phyloP scores from a whole-genome alignment of 176 grass and related monocot species.

The Oryza longistaminata region DNA sequence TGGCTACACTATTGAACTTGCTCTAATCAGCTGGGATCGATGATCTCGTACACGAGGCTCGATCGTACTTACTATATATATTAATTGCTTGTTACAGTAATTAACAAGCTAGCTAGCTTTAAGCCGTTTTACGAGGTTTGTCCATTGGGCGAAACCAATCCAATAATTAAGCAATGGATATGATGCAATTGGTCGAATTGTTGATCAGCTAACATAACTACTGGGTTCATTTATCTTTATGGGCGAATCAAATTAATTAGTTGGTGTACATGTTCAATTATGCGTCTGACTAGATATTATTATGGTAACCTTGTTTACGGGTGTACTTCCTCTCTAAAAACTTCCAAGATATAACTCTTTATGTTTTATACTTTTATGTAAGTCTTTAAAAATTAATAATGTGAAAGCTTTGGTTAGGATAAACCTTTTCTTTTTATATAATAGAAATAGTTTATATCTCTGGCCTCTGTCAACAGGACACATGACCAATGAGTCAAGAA shows the following conservation, averaged over 20 bases:
- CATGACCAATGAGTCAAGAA: too few relatives aligned
- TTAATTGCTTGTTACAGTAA: background rate
- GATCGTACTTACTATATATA: background rate
- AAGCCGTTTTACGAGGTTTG: background rate
- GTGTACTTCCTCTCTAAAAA: too few relatives aligned
- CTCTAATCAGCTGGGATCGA: background rate
- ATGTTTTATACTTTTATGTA: background rate
- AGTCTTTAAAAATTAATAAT: background rate
- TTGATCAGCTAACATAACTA: background rate
- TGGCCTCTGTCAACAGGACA: too few relatives aligned
- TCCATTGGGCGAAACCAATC: background rate
- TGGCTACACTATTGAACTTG: too few relatives aligned
- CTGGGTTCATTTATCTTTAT: background rate
- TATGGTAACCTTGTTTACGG: too few relatives aligned
- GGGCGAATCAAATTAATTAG: background rate
- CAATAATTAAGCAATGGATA: too few relatives aligned
- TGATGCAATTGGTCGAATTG: too few relatives aligned
- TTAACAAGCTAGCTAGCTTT: background rate
- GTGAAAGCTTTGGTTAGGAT: too few relatives aligned
- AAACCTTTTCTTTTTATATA: too few relatives aligned
- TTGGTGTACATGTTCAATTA: background rate
- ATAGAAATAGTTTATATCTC: too few relatives aligned
- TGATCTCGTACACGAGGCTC: background rate
- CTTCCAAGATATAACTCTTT: background rate
- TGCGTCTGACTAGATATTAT: background rate